Base-by-base conservation (phyloP, 257 asterid species). In the Petunia secreta region DNA sequence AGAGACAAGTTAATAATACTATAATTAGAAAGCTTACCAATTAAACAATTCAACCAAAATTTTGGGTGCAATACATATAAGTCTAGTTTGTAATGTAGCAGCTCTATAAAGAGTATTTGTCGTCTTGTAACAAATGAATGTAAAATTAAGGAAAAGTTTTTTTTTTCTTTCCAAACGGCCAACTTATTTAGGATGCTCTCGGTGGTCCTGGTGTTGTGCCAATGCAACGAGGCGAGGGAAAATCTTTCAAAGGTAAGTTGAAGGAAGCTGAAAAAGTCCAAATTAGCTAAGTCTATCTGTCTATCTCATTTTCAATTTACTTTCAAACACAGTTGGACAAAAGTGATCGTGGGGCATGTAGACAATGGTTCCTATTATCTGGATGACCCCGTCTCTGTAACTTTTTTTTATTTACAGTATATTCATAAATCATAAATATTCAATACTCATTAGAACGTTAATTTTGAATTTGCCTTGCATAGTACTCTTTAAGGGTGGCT, bases 261-360 rank as follows among this genome's bases (percentile, higher is more conserved):
- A 43, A n/a, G 39, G 40, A 8, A n/a, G 57, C 40, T n/a, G 75
- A 48, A 11, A 48, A 25, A 48, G 77, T 48, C 60, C 43, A 48
- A 69, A 43, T 44, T 69, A 9, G 76, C 16, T 69, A 25, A 44
- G 58, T 57, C 25, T 25, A 69, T 44, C 16, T 46, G 76, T 69
- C 76, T 44, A 69, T 58, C 76, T 44, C 76, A 69, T 9, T 46
- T 43, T 69, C 75, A 67, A 41, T 67, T 67, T 67, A n/a, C 75
- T 41, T 67, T 67, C 76, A 69, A 69, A 69, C 58, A 69, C 10
- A 57, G 44, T 69, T 46, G 8, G 55, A 44, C 58, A 43, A 68
- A 68, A 16, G 58, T 68, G 41, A 8, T 0, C 16, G 57, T 16
- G n/a, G 55, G 37, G 9, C 50, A 9, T 13, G 11, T 64, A 14